A percentile compares a stretch with the other conserved stretches of the same genome.
Conservation (phyloP, 306 rosid genomes). For the Corylus avellana region DNA sequence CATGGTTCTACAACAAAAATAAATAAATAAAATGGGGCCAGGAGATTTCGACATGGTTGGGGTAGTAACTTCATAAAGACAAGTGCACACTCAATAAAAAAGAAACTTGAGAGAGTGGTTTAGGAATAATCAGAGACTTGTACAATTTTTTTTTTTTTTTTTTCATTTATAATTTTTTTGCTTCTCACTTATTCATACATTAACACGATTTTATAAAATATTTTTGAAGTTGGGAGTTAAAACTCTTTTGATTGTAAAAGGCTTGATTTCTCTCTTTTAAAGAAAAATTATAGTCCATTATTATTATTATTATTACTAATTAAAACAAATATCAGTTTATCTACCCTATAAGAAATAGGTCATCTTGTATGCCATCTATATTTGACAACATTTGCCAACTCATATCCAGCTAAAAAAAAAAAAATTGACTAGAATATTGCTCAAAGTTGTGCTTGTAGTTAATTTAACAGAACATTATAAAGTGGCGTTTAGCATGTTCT, state of each 20-base stretch:
- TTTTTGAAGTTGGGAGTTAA: too few relatives aligned
- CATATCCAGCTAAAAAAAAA: background rate
- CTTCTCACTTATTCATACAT: background rate
- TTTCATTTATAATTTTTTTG: background rate
- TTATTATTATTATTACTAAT: background rate
- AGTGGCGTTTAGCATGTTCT: constrained; percentile 13
- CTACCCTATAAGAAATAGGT: too few relatives aligned
- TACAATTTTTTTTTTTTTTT: background rate
- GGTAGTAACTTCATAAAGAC: background rate
- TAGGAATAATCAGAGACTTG: background rate
- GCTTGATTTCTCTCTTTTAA: background rate
- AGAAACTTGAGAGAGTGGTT: background rate
- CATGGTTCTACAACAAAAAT: too few relatives aligned
- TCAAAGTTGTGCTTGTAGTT: background rate
- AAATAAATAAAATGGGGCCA: too few relatives aligned
- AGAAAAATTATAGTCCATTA: background rate
- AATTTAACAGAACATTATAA: background rate
- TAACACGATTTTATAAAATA: background rate
- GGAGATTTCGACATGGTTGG: background rate
- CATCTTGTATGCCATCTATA: background rate
- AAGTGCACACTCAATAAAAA: background rate
- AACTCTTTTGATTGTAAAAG: too few relatives aligned
- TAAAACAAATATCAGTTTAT: too few relatives aligned
- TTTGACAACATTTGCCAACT: background rate
- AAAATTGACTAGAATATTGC: background rate